Base-by-base conservation (phyloP, 305 asterid species). In the Solanum hybrid region DNA sequence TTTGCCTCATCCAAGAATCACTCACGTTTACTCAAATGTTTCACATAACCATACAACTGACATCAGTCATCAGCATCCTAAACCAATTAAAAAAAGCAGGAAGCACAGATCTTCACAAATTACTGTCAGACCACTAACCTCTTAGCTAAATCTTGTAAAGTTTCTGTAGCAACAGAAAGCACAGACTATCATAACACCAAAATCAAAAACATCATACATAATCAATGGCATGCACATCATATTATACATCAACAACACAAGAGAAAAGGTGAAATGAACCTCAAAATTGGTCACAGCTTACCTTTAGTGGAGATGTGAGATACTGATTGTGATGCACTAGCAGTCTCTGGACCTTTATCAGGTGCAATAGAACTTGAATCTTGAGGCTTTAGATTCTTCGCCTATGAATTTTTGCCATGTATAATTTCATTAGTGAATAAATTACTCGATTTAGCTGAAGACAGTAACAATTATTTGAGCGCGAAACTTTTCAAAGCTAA, bases 321-420 rank as follows among this genome's bases (percentile, higher is more conserved):
- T 89, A 87, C 92, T 24, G 80, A 81, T 33, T 93, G 94, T 8
- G 95, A 85, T 4, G 94, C 88, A 87, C 83, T 90, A 8, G 96
- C 90, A 26, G 91, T 93, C 90, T 93, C 94, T 69, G 96, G 89
- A 40, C 93, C 94, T 77, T 90, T 86, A 89, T 93, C 98, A 12
- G 95, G 91, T 31, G 79, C 91, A 5, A 88, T 89, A 22, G 91
- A 91, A 37, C 91, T 89, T 36, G 94, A 88, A 75, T 92, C 94
- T 84, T 81, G 90, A 86, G 94, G 91, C 91, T 90, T 84, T 51
- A 84, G 26, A 84, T 33, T 84, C 86, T 90, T 92, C 91, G 92
- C 97, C 98, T 95, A 35, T 76, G n/a, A 51, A 84, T 61, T 84
- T 82, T 84, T 83, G 5, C 39, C 69, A 20, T 40, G 69, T 83